A percentile compares a stretch with the other conserved stretches of the same genome.
Conservation (phyloP, 768 basidiomycete species). For the Trametes cubensis region DNA sequence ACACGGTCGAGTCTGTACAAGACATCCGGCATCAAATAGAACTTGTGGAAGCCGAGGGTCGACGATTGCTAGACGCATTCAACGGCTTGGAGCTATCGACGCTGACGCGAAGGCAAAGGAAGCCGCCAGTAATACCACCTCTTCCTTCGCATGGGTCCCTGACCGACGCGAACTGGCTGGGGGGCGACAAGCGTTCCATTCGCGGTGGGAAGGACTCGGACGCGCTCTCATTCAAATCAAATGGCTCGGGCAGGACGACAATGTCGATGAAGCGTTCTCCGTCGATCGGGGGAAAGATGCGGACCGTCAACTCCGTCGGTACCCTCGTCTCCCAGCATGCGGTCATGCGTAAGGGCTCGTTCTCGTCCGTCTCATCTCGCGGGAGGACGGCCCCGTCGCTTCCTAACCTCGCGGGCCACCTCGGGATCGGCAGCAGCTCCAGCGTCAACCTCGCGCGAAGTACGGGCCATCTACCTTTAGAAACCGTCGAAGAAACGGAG, state of each 20-base stretch:
- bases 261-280: conserved; percentile 30
- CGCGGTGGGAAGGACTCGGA: conserved; percentile 29
- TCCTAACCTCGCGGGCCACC: conserved; percentile 35
- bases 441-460: conserved; percentile 57
- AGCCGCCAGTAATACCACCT: conserved; percentile 35
- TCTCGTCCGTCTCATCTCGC: conserved; percentile 62
- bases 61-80: conserved; percentile 75
- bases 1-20: conserved; percentile 57
- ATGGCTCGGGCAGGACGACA: conserved; percentile 28
- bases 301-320: conserved; percentile 6
- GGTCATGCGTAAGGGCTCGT: conserved; percentile 54
- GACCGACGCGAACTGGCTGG: conserved; percentile 18
- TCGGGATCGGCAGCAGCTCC: conserved; percentile 42
- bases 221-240: conserved; percentile 32
- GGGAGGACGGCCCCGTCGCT: conserved; percentile 28
- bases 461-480: conserved; percentile 51
- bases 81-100: conserved; percentile 76
- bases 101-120: conserved; percentile 52
- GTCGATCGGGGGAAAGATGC: conserved; percentile 23
- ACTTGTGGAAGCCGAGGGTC: conserved; percentile 69
- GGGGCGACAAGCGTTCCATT: conserved; percentile 19
- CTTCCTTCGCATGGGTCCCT: conserved; percentile 26
- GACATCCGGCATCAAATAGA: conserved; percentile 69
- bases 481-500: conserved; percentile 54
- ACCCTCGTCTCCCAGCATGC: conserved; percentile 17